Evolutionary conservation across 495 filamentous ascomycete species (phyloP).

Genomic region (Corynascus novoguineensis): DNA sequence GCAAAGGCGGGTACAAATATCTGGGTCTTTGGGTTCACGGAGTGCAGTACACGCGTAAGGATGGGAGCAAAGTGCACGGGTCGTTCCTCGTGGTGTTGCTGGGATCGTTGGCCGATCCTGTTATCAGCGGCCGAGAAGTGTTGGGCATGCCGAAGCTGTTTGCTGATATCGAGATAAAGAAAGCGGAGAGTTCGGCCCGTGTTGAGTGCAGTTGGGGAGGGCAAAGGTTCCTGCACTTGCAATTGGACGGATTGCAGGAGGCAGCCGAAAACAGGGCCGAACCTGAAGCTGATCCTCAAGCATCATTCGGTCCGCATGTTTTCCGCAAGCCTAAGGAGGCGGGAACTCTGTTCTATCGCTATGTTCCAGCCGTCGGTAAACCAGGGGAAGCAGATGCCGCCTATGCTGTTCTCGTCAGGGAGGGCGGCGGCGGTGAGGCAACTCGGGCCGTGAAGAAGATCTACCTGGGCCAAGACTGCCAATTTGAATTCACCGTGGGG

Average conservation of each 20-base stretch:
- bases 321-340: slow-evolving; percentile 25
- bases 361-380: slow-evolving; percentile 44
- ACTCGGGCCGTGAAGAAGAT: background rate
- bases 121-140: slow-evolving; percentile 51
- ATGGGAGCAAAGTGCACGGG: slow-evolving; percentile 44
- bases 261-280: slow-evolving; percentile 16
- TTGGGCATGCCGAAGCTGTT: slow-evolving; percentile 54
- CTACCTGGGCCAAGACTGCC: background rate
- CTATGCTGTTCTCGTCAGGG: slow-evolving; percentile 42
- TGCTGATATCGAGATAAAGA: slow-evolving; percentile 39
- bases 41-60: slow-evolving; percentile 48
- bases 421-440: slow-evolving; percentile 19
- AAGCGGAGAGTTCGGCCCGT: slow-evolving; percentile 6
- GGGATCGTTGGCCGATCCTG: slow-evolving; percentile 48
- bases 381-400: slow-evolving; percentile 42
- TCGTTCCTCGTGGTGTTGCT: slow-evolving; percentile 53
- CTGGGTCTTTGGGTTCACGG: slow-evolving; percentile 55
- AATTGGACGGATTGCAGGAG: slow-evolving; percentile 36
- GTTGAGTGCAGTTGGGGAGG: slow-evolving; percentile 42
- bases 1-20: slow-evolving; percentile 50
- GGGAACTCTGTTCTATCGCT: slow-evolving; percentile 42
- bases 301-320: background rate
- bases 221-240: slow-evolving; percentile 40
- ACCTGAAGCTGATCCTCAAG: background rate
- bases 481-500: background rate